Evolutionary conservation across 2,329 filamentous ascomycete species (phyloP), one percentile per base, ranked within the genome.

Genomic region (Tolypocladium paradoxum): DNA sequence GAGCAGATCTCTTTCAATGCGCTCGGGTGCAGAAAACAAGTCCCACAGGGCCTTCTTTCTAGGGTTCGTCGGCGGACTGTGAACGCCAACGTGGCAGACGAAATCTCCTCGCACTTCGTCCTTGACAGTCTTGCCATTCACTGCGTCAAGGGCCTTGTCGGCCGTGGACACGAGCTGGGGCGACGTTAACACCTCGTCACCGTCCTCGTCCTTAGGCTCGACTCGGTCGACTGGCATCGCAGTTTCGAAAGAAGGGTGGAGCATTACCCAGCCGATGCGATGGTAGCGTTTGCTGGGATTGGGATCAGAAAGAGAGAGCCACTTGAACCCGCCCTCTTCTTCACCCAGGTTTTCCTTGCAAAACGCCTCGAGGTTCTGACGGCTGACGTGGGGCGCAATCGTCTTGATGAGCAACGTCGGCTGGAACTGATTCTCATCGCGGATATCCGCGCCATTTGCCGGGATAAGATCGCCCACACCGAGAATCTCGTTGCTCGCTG

Each of bases 221-320:
- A 81, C 77, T 56, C 85, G 79, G 60, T 95, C 88, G 55, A 84
- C 74, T 14, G 83, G 77, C 48, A 79, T 75, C 6, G 78, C 72
- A 24, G 79, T 76, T 53, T 95, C 88, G 1, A 86, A 77, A 16
- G 83, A 83, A 18, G 90, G 87, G 63, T 97, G 87, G 11, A 99
- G 78, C 79, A 97, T 93, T 56, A 99, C 95, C 92, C 95, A 99
- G 24, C 93, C 93, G 69, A 99, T 97, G 24, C 93, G 86, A 66
- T 99, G 93, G 64, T 91, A 99, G 58, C 95, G 87, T 73, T 99
- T 99, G 63, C 90, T 87, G 2, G 93, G 93, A 65, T 99, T 99
- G 0, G 93, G 93, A 63, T 99, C 93, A 60, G 91, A 96, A 49
- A 99, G 78, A 35, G 92, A 97, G 6, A 99, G 77, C 84, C 92